Evolutionary conservation across 2,329 filamentous ascomycete species (phyloP).

Genomic region (Plectosphaerella sp.): DNA sequence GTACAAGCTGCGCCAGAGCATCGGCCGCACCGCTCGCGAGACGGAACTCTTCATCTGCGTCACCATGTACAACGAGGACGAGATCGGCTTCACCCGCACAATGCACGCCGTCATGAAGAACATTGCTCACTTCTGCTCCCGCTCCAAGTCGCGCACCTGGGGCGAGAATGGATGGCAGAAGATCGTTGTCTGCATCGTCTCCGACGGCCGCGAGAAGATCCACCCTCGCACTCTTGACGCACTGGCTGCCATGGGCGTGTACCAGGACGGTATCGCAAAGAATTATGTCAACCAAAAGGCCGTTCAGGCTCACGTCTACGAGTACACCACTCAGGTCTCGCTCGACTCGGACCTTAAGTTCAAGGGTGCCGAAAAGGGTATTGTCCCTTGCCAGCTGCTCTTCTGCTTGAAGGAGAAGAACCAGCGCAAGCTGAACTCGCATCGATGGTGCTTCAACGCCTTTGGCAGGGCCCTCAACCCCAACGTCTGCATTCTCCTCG

Average conservation of each 20-base stretch:
- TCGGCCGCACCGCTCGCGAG: slow-evolving; percentile 77
- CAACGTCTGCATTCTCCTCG: slow-evolving; percentile 93
- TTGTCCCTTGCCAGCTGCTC: slow-evolving; percentile 95
- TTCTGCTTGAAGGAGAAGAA: slow-evolving; percentile 99
- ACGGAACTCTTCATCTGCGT: slow-evolving; percentile 95
- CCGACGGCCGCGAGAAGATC: slow-evolving; percentile 85
- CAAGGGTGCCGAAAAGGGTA: slow-evolving; percentile 98
- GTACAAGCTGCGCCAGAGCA: slow-evolving; percentile 89
- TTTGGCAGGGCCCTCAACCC: slow-evolving; percentile 90
- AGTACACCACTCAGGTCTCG: slow-evolving; percentile 97
- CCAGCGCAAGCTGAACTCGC: slow-evolving; percentile 94
- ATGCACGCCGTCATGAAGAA: slow-evolving; percentile 99
- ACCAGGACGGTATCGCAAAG: slow-evolving; percentile 97
- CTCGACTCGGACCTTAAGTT: slow-evolving; percentile 95
- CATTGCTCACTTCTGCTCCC: slow-evolving; percentile 91
- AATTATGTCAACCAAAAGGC: slow-evolving; percentile 96
- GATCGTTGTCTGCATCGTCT: slow-evolving; percentile 96
- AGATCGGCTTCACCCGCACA: slow-evolving; percentile 91
- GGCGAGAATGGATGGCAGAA: slow-evolving; percentile 98
- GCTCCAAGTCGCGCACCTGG: slow-evolving; percentile 91
- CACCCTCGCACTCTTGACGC: slow-evolving; percentile 92
- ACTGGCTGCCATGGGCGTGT: slow-evolving; percentile 92
- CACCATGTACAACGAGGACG: slow-evolving; percentile 99
- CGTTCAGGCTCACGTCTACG: slow-evolving; percentile 95
- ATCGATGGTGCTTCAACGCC: slow-evolving; percentile 99